Percentiles rank a stretch among this genome's conserved stretches.
Conservation (phyloP, 2,329 filamentous ascomycete species). For the Epicoccum nigrum region DNA sequence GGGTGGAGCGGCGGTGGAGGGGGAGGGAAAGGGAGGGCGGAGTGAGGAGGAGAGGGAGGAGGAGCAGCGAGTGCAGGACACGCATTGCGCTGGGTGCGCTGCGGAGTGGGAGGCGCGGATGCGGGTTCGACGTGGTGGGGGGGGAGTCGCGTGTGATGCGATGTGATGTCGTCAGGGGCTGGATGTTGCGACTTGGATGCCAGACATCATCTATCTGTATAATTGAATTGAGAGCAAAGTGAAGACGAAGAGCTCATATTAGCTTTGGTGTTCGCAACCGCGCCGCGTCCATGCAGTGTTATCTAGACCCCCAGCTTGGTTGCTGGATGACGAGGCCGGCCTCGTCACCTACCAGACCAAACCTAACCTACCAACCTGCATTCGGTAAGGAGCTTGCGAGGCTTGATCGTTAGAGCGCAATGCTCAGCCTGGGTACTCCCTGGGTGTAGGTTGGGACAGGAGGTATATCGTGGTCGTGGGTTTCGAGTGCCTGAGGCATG, state of each 20-base stretch:
- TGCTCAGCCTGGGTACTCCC: too few relatives aligned
- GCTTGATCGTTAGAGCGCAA: slow-evolving; percentile 4
- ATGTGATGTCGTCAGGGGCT: too few relatives aligned
- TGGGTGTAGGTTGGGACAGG: too few relatives aligned
- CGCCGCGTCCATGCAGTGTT: not conserved
- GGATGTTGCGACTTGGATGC: too few relatives aligned
- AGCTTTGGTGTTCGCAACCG: not conserved
- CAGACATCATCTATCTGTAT: too few relatives aligned
- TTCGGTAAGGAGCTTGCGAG: slow-evolving; percentile 6
- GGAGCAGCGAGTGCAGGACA: slow-evolving; percentile 2
- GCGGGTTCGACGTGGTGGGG: not conserved
- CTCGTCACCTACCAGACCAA: slow-evolving; percentile 1
- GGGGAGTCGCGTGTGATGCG: too few relatives aligned
- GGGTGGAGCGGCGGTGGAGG: slow-evolving; percentile 1
- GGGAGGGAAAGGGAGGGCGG: not conserved
- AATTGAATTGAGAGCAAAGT: too few relatives aligned
- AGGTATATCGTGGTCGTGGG: too few relatives aligned
- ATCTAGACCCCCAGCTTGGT: too few relatives aligned
- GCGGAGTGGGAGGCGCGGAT: not conserved
- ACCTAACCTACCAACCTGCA: not conserved
- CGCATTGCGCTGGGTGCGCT: not conserved
- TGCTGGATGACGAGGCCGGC: slow-evolving; percentile 9
- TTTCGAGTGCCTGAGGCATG: too few relatives aligned
- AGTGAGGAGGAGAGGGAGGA: slow-evolving; percentile 6
- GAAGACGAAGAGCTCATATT: too few relatives aligned